These are phyloP conservation scores for Bacidia rubella DNA, from an alignment of 495 filamentous ascomycete genomes.

Conservation along the genomic window DNA sequence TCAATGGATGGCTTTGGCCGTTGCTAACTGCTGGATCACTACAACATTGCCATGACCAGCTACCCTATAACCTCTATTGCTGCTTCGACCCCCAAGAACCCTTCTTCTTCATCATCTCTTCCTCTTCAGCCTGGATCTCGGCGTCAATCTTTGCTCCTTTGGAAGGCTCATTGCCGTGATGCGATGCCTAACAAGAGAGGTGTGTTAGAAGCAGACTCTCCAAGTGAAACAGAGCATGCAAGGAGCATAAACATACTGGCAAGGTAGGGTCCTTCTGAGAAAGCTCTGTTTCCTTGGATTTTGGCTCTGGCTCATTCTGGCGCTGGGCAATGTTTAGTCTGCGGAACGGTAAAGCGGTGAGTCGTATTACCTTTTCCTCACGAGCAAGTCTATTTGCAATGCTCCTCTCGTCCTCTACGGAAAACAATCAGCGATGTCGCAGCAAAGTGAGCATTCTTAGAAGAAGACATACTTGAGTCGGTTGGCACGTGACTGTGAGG, in stretches of 20 bases:
- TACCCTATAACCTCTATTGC: not conserved
- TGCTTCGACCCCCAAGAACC: constrained; percentile 21
- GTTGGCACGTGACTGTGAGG: constrained; percentile 49
- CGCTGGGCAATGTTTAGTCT: constrained; percentile 20
- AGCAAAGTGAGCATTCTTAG: not conserved
- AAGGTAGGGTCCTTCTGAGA: constrained; percentile 52
- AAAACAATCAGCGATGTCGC: not conserved
- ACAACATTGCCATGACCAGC: no score
- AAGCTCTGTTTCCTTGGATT: constrained; percentile 40
- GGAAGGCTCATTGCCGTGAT: constrained; percentile 59
- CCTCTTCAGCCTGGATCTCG: constrained; percentile 55
- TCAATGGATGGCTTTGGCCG: no score
- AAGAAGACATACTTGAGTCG: constrained; percentile 49
- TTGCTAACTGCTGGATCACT: no score
- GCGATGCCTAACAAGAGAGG: constrained; percentile 37
- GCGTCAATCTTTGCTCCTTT: constrained; percentile 60
- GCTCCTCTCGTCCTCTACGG: constrained; percentile 59
- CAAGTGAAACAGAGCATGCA: no score
- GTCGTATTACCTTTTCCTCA: constrained; percentile 33
- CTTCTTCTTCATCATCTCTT: constrained; percentile 51
- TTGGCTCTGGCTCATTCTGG: constrained; percentile 25
- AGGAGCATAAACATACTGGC: constrained; percentile 38
- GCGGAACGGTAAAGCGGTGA: not conserved
- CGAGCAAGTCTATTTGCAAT: constrained; percentile 65
- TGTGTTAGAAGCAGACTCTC: not conserved